Base-by-base conservation (phyloP, 129 eudicot genomes). In the Artemisia tridentata region DNA sequence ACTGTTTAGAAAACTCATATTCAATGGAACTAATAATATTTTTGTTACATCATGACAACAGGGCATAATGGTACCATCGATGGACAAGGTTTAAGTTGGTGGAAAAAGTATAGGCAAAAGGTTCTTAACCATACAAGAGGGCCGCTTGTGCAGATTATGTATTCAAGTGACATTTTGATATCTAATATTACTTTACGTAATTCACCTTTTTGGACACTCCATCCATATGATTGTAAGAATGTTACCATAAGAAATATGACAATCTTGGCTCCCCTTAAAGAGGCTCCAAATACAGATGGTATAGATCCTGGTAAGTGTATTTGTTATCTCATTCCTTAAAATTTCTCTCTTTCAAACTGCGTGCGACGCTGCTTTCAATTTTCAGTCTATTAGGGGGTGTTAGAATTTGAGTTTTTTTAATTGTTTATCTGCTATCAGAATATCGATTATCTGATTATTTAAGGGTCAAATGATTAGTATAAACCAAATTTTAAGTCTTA, bases 41-140 rank as follows among this genome's bases (percentile, higher is more conserved):
- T 27, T 72, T 67, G 65, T 62, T 71, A 63, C 45, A 72, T 76
- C 7, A 16, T 74, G 74, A 69, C 47, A 71, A 75, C 91, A 88
- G 96, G 96, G 69, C 78, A 89, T 71, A 89, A 89, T 68, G 96
- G 99, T 73, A 93, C 99, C 57, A 93, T 93, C 67, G 84, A 90
- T 70, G 99, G 98, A n/a, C 99, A 90, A 84, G 99, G 99, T 71
- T 87, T 85, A 80, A 69, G 91, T 84, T 93, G 99, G 99, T 93
- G 99, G 99, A 87, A 79, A 73, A 87, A 86, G 63, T 87, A 84
- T 47, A 76, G 85, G 3, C 86, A 79, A 58, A 93, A 86, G 84
- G 92, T 87, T 80, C 95, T 93, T 47, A 93, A 93, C 78, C 78
- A 89, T 79, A 93, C 99, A 0, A 82, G 99, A 65, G 99, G 99